A percentile compares a stretch with the other conserved stretches of the same genome.
phyloP scores from a whole-genome alignment of 2,329 filamentous ascomycete species.

The Diaporthe helianthi region DNA sequence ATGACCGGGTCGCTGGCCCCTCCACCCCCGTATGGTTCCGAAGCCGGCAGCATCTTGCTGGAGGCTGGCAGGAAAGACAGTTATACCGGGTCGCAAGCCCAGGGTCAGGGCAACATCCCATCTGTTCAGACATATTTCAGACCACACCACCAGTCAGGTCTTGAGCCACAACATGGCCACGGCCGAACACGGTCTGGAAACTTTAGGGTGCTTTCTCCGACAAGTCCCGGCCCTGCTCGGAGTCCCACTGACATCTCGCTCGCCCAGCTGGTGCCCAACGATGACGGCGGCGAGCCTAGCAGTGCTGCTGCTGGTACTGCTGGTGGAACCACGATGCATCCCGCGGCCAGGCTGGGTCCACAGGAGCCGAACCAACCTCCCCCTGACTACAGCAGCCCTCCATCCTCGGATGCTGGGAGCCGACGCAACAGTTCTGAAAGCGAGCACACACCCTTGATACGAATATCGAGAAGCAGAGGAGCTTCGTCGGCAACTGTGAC shows the following conservation, averaged over 20 bases:
- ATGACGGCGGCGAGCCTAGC: slow-evolving; percentile 77
- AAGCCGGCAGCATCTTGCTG: slow-evolving; percentile 94
- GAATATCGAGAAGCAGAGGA: slow-evolving; percentile 57
- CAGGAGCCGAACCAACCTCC: slow-evolving; percentile 68
- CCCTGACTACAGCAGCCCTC: slow-evolving; percentile 75
- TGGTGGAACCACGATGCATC: slow-evolving; percentile 46
- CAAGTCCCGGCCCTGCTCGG: slow-evolving; percentile 86
- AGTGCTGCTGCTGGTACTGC: slow-evolving; percentile 45
- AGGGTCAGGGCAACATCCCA: slow-evolving; percentile 52
- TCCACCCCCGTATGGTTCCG: slow-evolving; percentile 94
- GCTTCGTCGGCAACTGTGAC: slow-evolving; percentile 53
- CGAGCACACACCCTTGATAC: slow-evolving; percentile 61
- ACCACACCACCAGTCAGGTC: slow-evolving; percentile 47
- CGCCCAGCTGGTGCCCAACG: slow-evolving; percentile 77
- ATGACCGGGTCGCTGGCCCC: slow-evolving; percentile 95
- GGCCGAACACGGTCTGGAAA: slow-evolving; percentile 77
- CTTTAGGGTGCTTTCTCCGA: slow-evolving; percentile 75
- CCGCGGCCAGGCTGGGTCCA: slow-evolving; percentile 51
- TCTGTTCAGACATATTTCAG: slow-evolving; percentile 52
- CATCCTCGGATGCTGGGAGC: slow-evolving; percentile 64
- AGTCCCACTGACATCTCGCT: slow-evolving; percentile 97
- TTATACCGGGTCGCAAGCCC: slow-evolving; percentile 51
- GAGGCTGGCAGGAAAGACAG: slow-evolving; percentile 79
- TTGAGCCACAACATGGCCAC: slow-evolving; percentile 65
- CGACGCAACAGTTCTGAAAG: slow-evolving; percentile 64